phyloP scores from a whole-genome alignment of 2,329 filamentous ascomycete genomes.

The Conoideocrella luteorostrata region DNA sequence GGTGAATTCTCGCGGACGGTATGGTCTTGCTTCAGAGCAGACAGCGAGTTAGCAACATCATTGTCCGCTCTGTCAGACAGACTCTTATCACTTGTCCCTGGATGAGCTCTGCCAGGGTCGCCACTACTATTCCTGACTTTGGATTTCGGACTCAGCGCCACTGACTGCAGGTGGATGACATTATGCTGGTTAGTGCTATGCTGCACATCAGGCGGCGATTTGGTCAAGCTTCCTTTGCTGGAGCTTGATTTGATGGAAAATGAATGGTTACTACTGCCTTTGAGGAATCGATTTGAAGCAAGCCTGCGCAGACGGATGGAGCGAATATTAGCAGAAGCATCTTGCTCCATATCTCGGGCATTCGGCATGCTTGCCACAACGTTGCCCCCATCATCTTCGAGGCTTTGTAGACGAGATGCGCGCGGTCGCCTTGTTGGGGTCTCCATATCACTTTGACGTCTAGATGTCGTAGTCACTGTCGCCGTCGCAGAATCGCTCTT shows the following conservation, averaged over 20 bases:
- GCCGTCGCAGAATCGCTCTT: constrained; percentile 9
- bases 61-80: neutral
- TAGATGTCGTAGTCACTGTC: neutral
- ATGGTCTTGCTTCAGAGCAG: neutral
- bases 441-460: neutral
- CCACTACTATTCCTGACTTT: neutral
- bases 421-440: constrained; percentile 2
- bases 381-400: neutral
- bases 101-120: no score
- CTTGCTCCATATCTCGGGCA: neutral
- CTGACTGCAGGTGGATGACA: constrained; percentile 1
- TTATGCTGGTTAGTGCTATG: neutral
- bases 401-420: neutral
- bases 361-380: neutral
- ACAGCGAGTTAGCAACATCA: neutral
- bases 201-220: neutral
- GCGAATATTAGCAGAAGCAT: no score
- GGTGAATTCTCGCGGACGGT: neutral
- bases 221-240: neutral
- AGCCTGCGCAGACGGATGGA: no score
- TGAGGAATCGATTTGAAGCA: no score
- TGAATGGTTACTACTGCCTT: neutral
- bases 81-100: neutral
- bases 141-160: neutral
- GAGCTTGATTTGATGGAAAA: neutral